Evolutionary conservation across 176 grass and related monocot genomes (phyloP).

Genomic region (Thinopyrum elongatum): DNA sequence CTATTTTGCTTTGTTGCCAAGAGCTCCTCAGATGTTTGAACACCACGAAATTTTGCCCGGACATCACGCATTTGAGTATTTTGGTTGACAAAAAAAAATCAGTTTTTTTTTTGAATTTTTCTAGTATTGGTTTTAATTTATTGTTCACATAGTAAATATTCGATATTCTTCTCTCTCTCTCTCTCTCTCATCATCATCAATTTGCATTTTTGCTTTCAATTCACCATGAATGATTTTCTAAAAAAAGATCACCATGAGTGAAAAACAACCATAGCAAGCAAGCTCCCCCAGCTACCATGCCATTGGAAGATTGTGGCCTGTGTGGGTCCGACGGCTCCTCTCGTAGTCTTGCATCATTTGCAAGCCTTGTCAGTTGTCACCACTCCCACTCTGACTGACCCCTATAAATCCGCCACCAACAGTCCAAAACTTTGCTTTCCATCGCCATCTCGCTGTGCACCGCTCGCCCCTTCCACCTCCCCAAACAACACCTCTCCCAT

Average conservation of each 20-base stretch:
- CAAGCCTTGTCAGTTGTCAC: slow-evolving; percentile 6
- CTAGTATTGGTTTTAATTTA: too few relatives aligned
- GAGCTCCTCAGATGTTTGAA: too few relatives aligned
- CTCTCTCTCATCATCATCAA: too few relatives aligned
- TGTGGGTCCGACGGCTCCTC: neutral
- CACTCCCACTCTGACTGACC: neutral
- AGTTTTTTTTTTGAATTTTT: too few relatives aligned
- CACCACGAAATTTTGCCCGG: too few relatives aligned
- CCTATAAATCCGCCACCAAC: slow-evolving; percentile 29
- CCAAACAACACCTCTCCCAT: neutral
- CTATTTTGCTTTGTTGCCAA: too few relatives aligned
- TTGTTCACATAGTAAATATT: too few relatives aligned
- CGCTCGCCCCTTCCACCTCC: neutral
- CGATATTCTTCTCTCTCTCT: too few relatives aligned
- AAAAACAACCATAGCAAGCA: neutral
- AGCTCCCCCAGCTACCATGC: neutral
- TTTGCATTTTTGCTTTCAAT: too few relatives aligned
- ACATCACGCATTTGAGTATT: too few relatives aligned
- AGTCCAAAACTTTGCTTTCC: slow-evolving; percentile 18
- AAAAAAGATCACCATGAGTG: neutral
- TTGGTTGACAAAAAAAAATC: too few relatives aligned
- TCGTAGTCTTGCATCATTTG: neutral
- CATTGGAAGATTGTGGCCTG: slow-evolving; percentile 9
- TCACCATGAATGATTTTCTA: too few relatives aligned
- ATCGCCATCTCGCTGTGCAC: neutral